Base-by-base conservation (phyloP, 2,329 filamentous ascomycete species). In the Hortaea sp. region DNA sequence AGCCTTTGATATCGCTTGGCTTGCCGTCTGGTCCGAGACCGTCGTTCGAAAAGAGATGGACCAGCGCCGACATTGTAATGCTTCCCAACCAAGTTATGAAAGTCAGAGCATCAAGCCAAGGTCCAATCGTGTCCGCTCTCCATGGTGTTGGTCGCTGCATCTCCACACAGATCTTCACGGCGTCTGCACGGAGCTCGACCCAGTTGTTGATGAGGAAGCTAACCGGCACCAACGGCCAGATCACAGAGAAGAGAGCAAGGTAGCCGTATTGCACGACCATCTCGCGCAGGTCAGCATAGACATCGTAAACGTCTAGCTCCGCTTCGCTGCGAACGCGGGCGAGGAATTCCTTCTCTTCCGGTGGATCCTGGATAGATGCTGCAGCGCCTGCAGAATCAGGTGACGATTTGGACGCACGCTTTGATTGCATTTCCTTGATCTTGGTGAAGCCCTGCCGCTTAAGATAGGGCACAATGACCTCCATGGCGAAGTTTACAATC, bases 151-250 rank as follows among this genome's bases (percentile, higher is more conserved):
- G 92, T 3, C 92, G 82, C 59, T 90, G 84, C 73, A 87, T 89
- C 64, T 89, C 84, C 41, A 88, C 75, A 46, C 88, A 88, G 57
- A 97, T 94, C 66, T 98, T 98, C 69, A 95, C 77, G 2, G 90
- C 89, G 62, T 98, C 92, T 0, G 87, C 87, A 38, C 92, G 85
- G 35, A 97, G 77, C 63, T 97, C 92, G 47, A 98, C 71, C 88
- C 90, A 97, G 69, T 97, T 94, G 69, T 97, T 97, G 66, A 92
- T 71, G 9, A 97, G 70, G 70, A 97, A 97, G 1, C 85, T 90
- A 47, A 88, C 75, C 1, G 85, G 83, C 0, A 90, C 89, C n/a
- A 97, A 72, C 0, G 92, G 92, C 92, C 92, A 98, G 45, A 95
- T 81, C 2, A 92, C 85, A 0, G 87, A 92, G 66, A 97, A 97